A percentile compares a stretch with the other conserved stretches of the same genome.
These are phyloP conservation scores for Ceratopteris richardii DNA, from an alignment of 75 land plant species.

Conservation along the genomic window DNA sequence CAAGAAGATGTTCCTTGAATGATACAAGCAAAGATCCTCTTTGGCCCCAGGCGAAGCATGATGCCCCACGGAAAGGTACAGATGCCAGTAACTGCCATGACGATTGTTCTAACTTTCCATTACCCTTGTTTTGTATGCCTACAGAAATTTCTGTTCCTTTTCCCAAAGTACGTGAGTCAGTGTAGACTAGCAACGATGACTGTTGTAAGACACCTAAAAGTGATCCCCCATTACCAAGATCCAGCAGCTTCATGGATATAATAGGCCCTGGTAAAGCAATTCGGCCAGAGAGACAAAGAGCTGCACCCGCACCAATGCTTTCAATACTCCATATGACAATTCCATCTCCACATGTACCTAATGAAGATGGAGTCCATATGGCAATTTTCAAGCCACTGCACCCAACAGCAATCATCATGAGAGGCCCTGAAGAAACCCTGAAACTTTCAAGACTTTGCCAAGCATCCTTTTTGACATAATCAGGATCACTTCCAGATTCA, in stretches of 20 bases:
- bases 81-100: neutral
- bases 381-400: constrained; percentile 62
- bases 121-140: neutral
- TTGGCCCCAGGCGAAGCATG: constrained; percentile 46
- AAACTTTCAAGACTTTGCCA: constrained; percentile 70
- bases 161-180: constrained; percentile 14
- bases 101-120: neutral
- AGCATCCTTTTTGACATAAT: neutral
- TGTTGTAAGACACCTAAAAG: constrained; percentile 55
- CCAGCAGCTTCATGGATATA: constrained; percentile 54
- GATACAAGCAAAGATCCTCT: constrained; percentile 11
- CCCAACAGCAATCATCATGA: constrained; percentile 39
- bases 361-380: constrained; percentile 15
- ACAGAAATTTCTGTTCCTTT: constrained; percentile 2
- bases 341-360: constrained; percentile 7
- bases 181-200: constrained; percentile 46
- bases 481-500: neutral
- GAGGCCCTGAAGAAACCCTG: constrained; percentile 37
- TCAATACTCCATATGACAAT: constrained; percentile 61
- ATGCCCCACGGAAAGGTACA: neutral
- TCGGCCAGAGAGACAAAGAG: constrained; percentile 43
- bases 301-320: constrained; percentile 28
- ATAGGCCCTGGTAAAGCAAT: constrained; percentile 28
- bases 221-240: constrained; percentile 54
- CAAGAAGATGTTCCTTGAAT: constrained; percentile 1